These are phyloP conservation scores for Ceriops tagal DNA, from an alignment of 345 rosid genomes.

Conservation along the genomic window DNA sequence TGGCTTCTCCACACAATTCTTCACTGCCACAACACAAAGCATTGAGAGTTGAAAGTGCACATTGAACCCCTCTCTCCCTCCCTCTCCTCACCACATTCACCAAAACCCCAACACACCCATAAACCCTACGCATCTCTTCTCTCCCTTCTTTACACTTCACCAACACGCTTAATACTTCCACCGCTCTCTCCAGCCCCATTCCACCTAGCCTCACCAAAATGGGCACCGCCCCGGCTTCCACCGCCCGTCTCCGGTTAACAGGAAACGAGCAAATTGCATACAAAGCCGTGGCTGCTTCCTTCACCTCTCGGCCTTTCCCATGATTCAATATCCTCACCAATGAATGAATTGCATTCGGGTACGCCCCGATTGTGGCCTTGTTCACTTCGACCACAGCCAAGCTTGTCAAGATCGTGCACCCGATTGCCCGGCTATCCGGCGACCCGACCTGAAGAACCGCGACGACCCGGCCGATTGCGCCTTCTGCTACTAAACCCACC, in stretches of 20 bases:
- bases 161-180: constrained; percentile 76
- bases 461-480: constrained; percentile 59
- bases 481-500: constrained; percentile 91
- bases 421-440: constrained; percentile 65
- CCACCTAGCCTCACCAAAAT: constrained; percentile 50
- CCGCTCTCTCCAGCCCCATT: constrained; percentile 78
- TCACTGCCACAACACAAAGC: constrained; percentile 54
- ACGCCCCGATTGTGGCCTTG: constrained; percentile 84
- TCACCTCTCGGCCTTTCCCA: constrained; percentile 70
- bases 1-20: constrained; percentile 41
- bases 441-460: constrained; percentile 51
- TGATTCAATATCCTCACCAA: constrained; percentile 52
- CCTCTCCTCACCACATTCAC: constrained; percentile 56
- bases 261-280: constrained; percentile 74
- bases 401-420: constrained; percentile 84
- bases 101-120: constrained; percentile 58
- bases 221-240: constrained; percentile 69
- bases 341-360: constrained; percentile 61
- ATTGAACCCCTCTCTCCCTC: constrained; percentile 62
- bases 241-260: constrained; percentile 64
- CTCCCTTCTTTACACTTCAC: constrained; percentile 89
- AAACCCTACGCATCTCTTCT: constrained; percentile 57
- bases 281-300: constrained; percentile 90
- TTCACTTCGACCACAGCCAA: constrained; percentile 92
- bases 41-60: constrained; percentile 64